phyloP scores from a whole-genome alignment of 352 stramenopile genomes.

The Nothophytophthora sp. region DNA sequence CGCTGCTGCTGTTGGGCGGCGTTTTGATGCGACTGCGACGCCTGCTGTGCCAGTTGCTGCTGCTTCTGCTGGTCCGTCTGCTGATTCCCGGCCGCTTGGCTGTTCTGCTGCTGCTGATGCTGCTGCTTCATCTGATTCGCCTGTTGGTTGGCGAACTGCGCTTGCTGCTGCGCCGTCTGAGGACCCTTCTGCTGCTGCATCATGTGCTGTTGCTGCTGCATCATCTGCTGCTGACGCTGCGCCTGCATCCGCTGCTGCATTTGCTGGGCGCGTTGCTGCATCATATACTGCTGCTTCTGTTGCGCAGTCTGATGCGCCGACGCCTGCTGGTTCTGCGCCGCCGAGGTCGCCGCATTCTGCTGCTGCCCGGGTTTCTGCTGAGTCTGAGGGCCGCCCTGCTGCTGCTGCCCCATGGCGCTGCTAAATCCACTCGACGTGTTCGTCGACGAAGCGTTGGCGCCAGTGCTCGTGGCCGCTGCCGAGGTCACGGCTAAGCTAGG shows the following conservation, averaged over 20 bases:
- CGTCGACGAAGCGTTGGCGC: constrained; percentile 9
- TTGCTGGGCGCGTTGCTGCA: constrained; percentile 53
- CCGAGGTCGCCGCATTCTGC: constrained; percentile 9
- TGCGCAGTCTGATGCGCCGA: constrained; percentile 33
- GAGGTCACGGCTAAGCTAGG: constrained; percentile 5
- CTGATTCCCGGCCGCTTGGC: constrained; percentile 31
- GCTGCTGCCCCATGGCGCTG: constrained; percentile 22
- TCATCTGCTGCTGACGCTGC: constrained; percentile 44
- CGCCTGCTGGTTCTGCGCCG: constrained; percentile 6
- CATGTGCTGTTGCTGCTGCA: constrained; percentile 41
- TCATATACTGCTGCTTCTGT: constrained; percentile 51
- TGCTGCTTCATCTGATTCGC: constrained; percentile 19
- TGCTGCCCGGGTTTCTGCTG: too few species aligned
- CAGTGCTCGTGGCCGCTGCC: constrained; percentile 8
- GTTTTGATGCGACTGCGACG: constrained; percentile 15
- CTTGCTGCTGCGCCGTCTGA: constrained; percentile 21
- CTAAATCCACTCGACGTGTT: constrained; percentile 19
- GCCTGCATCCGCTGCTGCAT: constrained; percentile 50
- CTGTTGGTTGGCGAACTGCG: constrained; percentile 29
- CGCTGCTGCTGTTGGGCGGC: constrained; percentile 29
- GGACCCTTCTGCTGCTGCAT: constrained; percentile 32
- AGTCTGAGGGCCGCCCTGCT: constrained; percentile 13
- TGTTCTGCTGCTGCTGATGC: constrained; percentile 30
- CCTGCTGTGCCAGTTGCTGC: constrained; percentile 37
- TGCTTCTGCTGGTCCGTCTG: constrained; percentile 44